Evolutionary conservation across 441 rosid species (phyloP).

Genomic region (Croton setiger): DNA sequence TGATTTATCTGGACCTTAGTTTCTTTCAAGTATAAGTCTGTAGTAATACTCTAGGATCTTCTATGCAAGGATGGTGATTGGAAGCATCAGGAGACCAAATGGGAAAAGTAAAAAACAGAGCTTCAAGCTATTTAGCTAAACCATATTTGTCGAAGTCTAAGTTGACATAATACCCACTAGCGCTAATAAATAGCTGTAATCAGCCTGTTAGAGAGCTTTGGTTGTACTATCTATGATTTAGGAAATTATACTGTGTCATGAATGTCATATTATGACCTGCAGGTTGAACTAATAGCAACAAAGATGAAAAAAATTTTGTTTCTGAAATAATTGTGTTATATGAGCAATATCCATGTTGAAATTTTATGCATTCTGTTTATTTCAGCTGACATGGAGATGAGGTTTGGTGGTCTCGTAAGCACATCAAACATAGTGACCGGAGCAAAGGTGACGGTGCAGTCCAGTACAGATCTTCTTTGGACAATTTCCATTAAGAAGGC

Average conservation of each 20-base stretch:
- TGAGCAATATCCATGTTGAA: not conserved
- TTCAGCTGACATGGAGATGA: constrained; percentile 67
- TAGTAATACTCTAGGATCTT: too few relatives aligned
- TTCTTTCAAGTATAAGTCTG: not conserved
- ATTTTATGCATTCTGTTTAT: constrained; percentile 6
- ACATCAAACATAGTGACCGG: constrained; percentile 66
- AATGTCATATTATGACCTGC: too few relatives aligned
- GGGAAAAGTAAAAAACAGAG: not conserved
- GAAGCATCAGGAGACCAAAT: not conserved
- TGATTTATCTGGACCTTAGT: not conserved
- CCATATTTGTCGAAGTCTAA: not conserved
- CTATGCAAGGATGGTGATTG: not conserved
- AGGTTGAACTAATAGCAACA: too few relatives aligned
- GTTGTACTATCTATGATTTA: too few relatives aligned
- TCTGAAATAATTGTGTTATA: not conserved
- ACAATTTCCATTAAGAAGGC: constrained; percentile 68
- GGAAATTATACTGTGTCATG: too few relatives aligned
- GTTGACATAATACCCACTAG: not conserved
- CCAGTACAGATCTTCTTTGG: constrained; percentile 94
- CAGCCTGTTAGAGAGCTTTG: too few relatives aligned
- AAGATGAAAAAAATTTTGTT: not conserved
- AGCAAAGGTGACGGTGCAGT: constrained; percentile 63
- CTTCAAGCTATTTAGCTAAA: not conserved
- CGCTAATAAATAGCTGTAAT: too few relatives aligned
- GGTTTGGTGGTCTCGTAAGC: constrained; percentile 77